Evolutionary conservation across 169 alveolate genomes (phyloP), one percentile per base, ranked within the genome.

Genomic region (Haemoproteus tartakovskyi): DNA sequence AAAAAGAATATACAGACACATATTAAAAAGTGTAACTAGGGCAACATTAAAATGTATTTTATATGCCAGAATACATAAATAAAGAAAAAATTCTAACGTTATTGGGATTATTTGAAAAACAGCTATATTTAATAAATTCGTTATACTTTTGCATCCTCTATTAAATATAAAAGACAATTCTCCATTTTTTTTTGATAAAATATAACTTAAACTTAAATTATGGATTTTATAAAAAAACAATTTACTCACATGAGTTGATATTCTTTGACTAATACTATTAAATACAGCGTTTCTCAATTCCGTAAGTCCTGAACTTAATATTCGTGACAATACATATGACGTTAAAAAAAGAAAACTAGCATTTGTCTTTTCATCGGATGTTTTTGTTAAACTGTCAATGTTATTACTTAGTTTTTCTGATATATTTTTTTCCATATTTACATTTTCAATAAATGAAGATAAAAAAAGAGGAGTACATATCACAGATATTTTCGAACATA

Each of bases 1-100:
- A 62, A 91, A 91, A 2, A 83, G 40, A 59, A 91, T 81, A 60
- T 91, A 91, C 43, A 87, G 61, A 21, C 59, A 2, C 95, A 91
- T 89, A 33, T 93, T 90, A 3, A 80, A 60, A n/a, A 89, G 54
- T 3, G 95, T 87, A 29, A 91, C 79, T 36, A 88, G 56, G 3
- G 95, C 91, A 16, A 88, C 89, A n/a, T 59, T 79, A 21, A 79
- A 89, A n/a, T 94, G 95, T 46, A 91, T 90, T 81, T 90, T 91
- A 63, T 90, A 85, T n/a, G 91, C 81, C 16, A 91, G 80, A 56
- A 91, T 54, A 19, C 79, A 89, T 14, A 91, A 74, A 41, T 90
- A 93, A 62, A 91, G 47, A 37, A 90, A 43, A 51, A 91, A 91
- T 85, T 91, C 95, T 33, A 91, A 85, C 14, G 87, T 79, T 5